phyloP scores from a whole-genome alignment of 352 stramenopile species.

The Phytophthora foliorum region DNA sequence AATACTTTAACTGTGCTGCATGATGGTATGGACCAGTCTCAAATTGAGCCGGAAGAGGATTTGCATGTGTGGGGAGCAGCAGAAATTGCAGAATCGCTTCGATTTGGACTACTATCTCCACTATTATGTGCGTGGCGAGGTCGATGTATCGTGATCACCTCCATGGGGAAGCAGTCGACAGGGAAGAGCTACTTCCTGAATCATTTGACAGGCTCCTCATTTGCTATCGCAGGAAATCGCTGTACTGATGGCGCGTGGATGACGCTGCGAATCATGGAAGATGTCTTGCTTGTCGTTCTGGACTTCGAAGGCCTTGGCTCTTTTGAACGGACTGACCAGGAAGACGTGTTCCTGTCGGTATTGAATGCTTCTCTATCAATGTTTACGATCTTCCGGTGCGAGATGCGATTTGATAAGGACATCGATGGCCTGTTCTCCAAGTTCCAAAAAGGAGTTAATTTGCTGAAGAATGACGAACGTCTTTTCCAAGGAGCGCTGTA shows the following conservation, averaged over 20 bases:
- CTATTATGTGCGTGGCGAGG: slow-evolving; percentile 50
- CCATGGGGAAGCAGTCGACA: slow-evolving; percentile 80
- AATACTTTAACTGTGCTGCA: slow-evolving; percentile 67
- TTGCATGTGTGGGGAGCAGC: slow-evolving; percentile 32
- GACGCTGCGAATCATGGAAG: slow-evolving; percentile 51
- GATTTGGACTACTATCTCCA: slow-evolving; percentile 58
- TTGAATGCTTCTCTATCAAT: slow-evolving; percentile 77
- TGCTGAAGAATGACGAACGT: slow-evolving; percentile 69
- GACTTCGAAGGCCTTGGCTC: slow-evolving; percentile 84
- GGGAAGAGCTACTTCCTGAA: slow-evolving; percentile 88
- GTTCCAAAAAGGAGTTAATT: slow-evolving; percentile 73
- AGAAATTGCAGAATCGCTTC: slow-evolving; percentile 60
- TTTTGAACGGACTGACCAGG: slow-evolving; percentile 78
- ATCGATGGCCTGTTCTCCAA: slow-evolving; percentile 73
- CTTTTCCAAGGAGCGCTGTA: slow-evolving; percentile 72
- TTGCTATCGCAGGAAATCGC: slow-evolving; percentile 68
- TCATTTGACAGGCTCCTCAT: slow-evolving; percentile 77
- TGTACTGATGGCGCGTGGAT: slow-evolving; percentile 81
- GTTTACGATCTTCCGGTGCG: slow-evolving; percentile 81
- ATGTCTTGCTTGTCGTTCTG: slow-evolving; percentile 72
- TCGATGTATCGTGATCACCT: slow-evolving; percentile 62
- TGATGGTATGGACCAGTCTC: slow-evolving; percentile 51
- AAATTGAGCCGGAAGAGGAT: slow-evolving; percentile 30
- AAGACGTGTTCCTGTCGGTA: slow-evolving; percentile 81
- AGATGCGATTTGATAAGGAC: slow-evolving; percentile 85